Base-by-base conservation (phyloP, 495 filamentous ascomycete species). In the Tuber magnatum region DNA sequence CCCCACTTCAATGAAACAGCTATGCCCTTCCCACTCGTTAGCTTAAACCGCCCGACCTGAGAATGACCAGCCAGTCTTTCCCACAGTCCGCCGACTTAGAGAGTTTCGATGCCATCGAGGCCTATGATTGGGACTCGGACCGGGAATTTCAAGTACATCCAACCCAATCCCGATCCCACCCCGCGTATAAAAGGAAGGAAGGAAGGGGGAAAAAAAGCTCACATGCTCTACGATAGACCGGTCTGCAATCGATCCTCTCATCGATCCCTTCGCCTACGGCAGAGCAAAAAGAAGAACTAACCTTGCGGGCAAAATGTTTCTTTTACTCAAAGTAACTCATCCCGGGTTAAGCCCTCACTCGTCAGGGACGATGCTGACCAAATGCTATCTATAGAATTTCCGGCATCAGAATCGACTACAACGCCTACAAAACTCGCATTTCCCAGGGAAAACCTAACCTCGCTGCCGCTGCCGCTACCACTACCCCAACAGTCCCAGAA, bases 41-140 rank as follows among this genome's bases (percentile, higher is more conserved):
- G 56, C 56, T 35, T 35, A 28, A 61, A 65, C 56, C 28, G 18
- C 56, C 56, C 56, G 18, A 65, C 56, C 56, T 8, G 28, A 65
- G 6, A 65, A 65, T 65, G 56, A 28, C 56, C 28, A 65, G 28
- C 56, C 56, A 65, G 32, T 35, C 56, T 14, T 35, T 65, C 77
- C 71, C 39, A 14, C 76, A 78, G 48, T 71, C 77, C 73, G 44
- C 70, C 75, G 76, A 76, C 73, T 71, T 69, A 41, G 32, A 80
- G 78, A 76, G 71, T 65, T 80, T 75, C 56, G 56, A 76, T 71
- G 46, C 80, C 73, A 71, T 89, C n/a, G 84, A 87, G 68, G 71
- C 71, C n/a, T 89, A 89, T 82, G 75, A 83, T 22, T 89, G 88
- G 88, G 85, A 84, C 69, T 78, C 80, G 72, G 88, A 89, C 77